A percentile compares a stretch with the other conserved stretches of the same genome.
These are phyloP conservation scores for Debaryomyces coudertii DNA, from an alignment of 1,139 yeast species.

Conservation along the genomic window DNA sequence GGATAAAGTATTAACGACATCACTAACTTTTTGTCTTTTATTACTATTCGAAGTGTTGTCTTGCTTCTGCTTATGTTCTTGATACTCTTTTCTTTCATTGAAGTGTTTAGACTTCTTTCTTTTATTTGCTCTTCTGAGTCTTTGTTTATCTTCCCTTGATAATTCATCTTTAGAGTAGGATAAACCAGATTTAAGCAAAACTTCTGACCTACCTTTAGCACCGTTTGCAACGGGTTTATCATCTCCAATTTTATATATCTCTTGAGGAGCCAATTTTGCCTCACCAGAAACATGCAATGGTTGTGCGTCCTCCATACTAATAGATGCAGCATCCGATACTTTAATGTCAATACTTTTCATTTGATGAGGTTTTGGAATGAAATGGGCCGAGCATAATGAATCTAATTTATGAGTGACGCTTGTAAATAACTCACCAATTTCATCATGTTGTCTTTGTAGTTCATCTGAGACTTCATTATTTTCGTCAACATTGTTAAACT, in stretches of 20 bases:
- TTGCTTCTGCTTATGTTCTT: conserved; percentile 21
- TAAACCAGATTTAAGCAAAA: conserved; percentile 76
- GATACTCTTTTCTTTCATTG: conserved; percentile 36
- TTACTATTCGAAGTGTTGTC: conserved; percentile 23
- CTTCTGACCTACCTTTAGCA: conserved; percentile 50
- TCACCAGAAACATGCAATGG: conserved; percentile 80
- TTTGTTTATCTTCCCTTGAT: conserved; percentile 82
- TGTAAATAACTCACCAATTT: conserved; percentile 67
- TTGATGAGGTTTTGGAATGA: conserved; percentile 87
- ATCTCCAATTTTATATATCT: conserved; percentile 69
- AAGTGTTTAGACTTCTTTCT: conserved; percentile 69
- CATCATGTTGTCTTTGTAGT: conserved; percentile 72
- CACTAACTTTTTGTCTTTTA: conserved; percentile 61
- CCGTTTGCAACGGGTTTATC: conserved; percentile 51
- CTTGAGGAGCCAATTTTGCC: conserved; percentile 92
- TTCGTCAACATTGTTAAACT: conserved; percentile 56
- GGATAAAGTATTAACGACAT: conserved; percentile 72
- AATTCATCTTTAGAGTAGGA: conserved; percentile 84
- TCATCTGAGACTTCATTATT: conserved; percentile 57
- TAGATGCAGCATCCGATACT: conserved; percentile 69
- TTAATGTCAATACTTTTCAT: conserved; percentile 73
- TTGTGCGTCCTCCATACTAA: conserved; percentile 95
- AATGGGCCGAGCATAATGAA: conserved; percentile 89
- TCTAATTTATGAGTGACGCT: conserved; percentile 74
- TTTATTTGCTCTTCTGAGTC: conserved; percentile 84